phyloP scores from a whole-genome alignment of 2,329 filamentous ascomycete species.

The Xylaria polymorpha region DNA sequence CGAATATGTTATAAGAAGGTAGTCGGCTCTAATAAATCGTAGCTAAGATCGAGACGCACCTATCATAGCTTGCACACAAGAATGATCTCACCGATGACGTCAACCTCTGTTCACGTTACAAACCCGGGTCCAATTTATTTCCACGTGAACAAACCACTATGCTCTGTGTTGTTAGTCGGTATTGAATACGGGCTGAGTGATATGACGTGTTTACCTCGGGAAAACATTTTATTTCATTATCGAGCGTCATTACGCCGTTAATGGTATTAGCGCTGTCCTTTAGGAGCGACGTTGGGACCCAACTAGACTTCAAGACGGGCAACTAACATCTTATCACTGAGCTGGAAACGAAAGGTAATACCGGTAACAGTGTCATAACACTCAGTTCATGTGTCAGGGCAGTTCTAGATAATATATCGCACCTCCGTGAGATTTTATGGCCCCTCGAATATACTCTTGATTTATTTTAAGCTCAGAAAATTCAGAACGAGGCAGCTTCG shows the following conservation, averaged over 20 bases:
- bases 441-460: no score
- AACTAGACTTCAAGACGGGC: not conserved
- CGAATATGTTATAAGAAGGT: not conserved
- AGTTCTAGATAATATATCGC: no score
- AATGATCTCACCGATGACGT: conserved; percentile 39
- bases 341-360: not conserved
- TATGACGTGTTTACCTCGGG: not conserved
- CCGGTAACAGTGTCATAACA: not conserved
- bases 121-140: not conserved
- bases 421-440: no score
- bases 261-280: not conserved
- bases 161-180: not conserved
- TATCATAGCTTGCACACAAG: conserved; percentile 2
- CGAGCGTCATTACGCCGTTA: not conserved
- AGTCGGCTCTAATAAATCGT: not conserved
- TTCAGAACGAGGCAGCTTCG: not conserved
- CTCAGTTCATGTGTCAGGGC: not conserved
- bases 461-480: no score
- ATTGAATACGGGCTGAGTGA: not conserved
- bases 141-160: not conserved
- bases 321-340: not conserved
- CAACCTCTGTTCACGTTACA: conserved; percentile 18
- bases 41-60: not conserved
- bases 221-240: not conserved
- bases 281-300: not conserved